These are phyloP conservation scores for Onygenales sp. DNA, from an alignment of 2,329 filamentous ascomycete species.

Conservation along the genomic window DNA sequence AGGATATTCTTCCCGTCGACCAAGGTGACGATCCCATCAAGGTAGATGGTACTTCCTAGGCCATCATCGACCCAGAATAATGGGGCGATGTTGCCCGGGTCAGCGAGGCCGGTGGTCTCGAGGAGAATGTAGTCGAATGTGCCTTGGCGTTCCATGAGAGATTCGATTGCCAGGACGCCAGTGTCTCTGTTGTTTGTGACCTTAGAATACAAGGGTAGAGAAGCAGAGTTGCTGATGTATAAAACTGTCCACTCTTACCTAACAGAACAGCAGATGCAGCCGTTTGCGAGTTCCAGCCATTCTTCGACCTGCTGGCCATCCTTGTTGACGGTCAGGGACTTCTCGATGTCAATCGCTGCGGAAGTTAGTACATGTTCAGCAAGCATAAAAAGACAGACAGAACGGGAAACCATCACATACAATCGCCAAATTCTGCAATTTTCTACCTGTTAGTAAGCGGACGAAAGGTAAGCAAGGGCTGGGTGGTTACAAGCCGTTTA, in stretches of 20 bases:
- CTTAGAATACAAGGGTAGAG: slow-evolving; percentile 2
- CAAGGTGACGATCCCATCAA: slow-evolving; percentile 92
- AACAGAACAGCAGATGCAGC: slow-evolving; percentile 95
- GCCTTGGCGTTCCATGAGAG: slow-evolving; percentile 86
- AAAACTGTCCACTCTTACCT: slow-evolving; percentile 48
- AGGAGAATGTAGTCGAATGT: slow-evolving; percentile 96
- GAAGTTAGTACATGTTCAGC: not conserved
- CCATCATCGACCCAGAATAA: slow-evolving; percentile 98
- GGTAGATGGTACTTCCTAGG: slow-evolving; percentile 86
- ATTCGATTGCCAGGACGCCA: slow-evolving; percentile 90
- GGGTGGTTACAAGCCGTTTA: slow-evolving; percentile 58
- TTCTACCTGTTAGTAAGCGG: slow-evolving; percentile 12
- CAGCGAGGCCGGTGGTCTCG: slow-evolving; percentile 89
- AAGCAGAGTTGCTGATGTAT: not conserved
- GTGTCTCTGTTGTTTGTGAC: slow-evolving; percentile 53
- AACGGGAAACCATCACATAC: slow-evolving; percentile 38
- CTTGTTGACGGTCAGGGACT: slow-evolving; percentile 83
- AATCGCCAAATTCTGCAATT: slow-evolving; percentile 64
- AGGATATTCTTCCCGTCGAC: slow-evolving; percentile 93
- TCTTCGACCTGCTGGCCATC: slow-evolving; percentile 75
- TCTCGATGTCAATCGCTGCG: slow-evolving; percentile 84
- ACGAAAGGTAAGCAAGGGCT: not conserved
- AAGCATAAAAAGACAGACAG: slow-evolving; percentile 2
- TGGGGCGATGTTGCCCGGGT: slow-evolving; percentile 90
- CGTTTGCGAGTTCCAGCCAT: slow-evolving; percentile 93